phyloP scores from a whole-genome alignment of 1,284 basidiomycete species.

The Ceratobasidium sp. region DNA sequence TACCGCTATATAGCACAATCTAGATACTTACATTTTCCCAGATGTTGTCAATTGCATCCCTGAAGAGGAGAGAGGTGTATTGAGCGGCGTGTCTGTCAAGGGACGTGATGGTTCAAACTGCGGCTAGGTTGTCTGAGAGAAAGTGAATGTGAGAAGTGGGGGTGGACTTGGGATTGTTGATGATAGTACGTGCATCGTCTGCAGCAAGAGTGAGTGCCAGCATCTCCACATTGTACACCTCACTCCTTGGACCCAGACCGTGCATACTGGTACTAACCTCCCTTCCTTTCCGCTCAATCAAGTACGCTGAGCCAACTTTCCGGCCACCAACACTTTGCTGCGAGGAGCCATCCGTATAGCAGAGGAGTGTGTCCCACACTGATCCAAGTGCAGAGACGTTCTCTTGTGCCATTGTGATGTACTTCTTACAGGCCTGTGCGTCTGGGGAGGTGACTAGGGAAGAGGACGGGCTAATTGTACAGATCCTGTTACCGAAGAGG shows the following conservation, averaged over 20 bases:
- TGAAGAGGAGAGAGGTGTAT: neutral
- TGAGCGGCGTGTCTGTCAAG: slow-evolving; percentile 1
- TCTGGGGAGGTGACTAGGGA: neutral
- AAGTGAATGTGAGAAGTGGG: too few species aligned
- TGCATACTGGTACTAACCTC: neutral
- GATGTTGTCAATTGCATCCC: neutral
- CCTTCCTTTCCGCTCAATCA: neutral
- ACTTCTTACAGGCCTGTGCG: neutral
- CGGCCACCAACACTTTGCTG: neutral
- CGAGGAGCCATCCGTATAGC: neutral
- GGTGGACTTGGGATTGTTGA: too few species aligned
- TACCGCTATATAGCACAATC: too few species aligned
- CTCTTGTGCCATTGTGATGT: too few species aligned
- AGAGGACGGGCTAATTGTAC: too few species aligned
- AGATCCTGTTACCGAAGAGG: neutral
- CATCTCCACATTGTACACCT: slow-evolving; percentile 25
- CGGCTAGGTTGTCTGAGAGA: slow-evolving; percentile 4
- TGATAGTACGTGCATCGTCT: too few species aligned
- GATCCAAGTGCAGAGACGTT: too few species aligned
- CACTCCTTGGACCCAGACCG: neutral
- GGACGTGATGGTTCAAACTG: neutral
- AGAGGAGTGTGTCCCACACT: too few species aligned
- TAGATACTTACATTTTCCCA: too few species aligned
- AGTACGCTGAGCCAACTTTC: neutral
- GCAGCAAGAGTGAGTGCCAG: neutral